Evolutionary conservation across 2,329 filamentous ascomycete species (phyloP), one percentile per base, ranked within the genome.

Genomic region (Fusarium vanettenii): DNA sequence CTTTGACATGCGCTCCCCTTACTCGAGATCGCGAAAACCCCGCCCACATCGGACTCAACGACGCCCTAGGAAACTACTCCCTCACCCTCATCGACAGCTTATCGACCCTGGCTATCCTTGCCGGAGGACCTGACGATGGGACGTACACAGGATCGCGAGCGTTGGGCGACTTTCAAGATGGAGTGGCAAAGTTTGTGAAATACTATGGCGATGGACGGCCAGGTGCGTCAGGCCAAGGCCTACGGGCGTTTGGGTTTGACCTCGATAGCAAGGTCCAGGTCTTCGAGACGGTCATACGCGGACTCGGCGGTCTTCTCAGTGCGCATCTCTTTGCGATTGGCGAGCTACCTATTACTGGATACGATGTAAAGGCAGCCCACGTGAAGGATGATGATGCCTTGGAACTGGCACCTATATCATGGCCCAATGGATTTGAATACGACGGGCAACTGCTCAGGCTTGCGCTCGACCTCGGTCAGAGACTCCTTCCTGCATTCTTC

Each of bases 211-310:
- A 98, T 83, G 96, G 95, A 2, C 91, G 91, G 33, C 84, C 87
- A 10, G 92, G 93, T 4, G 86, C 89, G 16, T 87, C 88, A 6
- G 94, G 94, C 8, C 88, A 90, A 79, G 96, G 96, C 5, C 86
- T 89, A 67, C 88, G 95, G 73, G 92, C 92, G 5, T 89, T 91
- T 64, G 97, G 95, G 0, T 99, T 99, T 79, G 95, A 99, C 82
- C 87, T 98, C 45, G 96, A 99, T 83, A 98, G 95, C 85, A 99
- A 98, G 84, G 97, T 99, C 2, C 96, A 99, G 84, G 95, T 99
- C 43, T 99, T 99, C 80, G 97, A 99, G 86, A 98, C 96, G 1
- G 96, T 98, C 39, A 99, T 99, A 77, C 90, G 97, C 68, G 97
- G 96, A 18, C 90, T 97, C 55, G 97, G 97, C 16, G 97, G 97